These are phyloP conservation scores for Ramaria sp. DNA, from an alignment of 768 basidiomycete genomes.

Conservation along the genomic window DNA sequence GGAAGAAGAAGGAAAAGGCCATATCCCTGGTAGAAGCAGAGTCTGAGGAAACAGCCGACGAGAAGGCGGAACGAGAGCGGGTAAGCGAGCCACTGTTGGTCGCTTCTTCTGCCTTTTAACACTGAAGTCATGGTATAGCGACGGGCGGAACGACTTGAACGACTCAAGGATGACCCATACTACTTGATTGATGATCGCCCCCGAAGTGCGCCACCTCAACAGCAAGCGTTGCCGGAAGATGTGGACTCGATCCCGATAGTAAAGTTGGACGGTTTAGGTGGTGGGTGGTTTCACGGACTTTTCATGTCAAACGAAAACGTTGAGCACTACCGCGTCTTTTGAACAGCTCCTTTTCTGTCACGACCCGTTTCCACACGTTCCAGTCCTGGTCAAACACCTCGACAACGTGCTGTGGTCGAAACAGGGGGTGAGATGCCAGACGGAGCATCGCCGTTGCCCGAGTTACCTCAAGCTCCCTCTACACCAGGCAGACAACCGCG, in stretches of 20 bases:
- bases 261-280: slow-evolving; percentile 52
- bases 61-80: slow-evolving; percentile 46
- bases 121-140: slow-evolving; percentile 31
- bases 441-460: slow-evolving; percentile 22
- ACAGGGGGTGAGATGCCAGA: slow-evolving; percentile 81
- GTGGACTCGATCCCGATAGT: slow-evolving; percentile 92
- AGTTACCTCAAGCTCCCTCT: slow-evolving; percentile 10
- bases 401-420: slow-evolving; percentile 53
- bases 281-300: slow-evolving; percentile 5
- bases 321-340: slow-evolving; percentile 25
- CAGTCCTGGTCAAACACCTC: slow-evolving; percentile 21
- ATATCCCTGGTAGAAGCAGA: slow-evolving; percentile 26
- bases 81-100: slow-evolving; percentile 28
- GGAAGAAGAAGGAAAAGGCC: slow-evolving; percentile 20
- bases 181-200: slow-evolving; percentile 66
- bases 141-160: slow-evolving; percentile 64
- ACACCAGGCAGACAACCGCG: slow-evolving; percentile 15
- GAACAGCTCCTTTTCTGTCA: background rate
- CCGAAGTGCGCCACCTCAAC: slow-evolving; percentile 19
- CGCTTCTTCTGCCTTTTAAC: background rate
- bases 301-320: too few species aligned
- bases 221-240: slow-evolving; percentile 28
- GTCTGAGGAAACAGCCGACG: slow-evolving; percentile 42
- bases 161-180: slow-evolving; percentile 80
- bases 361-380: background rate